These are phyloP conservation scores for Saccharomyces kudriavzevii DNA, from an alignment of 805 yeast genomes.

Conservation along the genomic window DNA sequence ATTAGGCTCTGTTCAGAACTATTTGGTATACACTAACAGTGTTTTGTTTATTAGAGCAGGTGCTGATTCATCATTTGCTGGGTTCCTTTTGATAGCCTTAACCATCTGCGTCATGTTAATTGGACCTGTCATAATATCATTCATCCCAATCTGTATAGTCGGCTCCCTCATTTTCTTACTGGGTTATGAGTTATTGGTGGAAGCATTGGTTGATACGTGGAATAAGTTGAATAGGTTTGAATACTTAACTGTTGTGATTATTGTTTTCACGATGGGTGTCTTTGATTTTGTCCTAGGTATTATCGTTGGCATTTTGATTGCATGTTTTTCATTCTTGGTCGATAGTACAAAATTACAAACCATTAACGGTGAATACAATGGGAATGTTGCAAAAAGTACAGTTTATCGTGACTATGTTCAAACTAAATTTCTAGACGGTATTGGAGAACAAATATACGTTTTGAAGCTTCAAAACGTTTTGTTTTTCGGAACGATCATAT, in stretches of 20 bases:
- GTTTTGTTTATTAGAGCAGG: slow-evolving; percentile 90
- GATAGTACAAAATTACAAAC: slow-evolving; percentile 83
- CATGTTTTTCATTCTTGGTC: slow-evolving; percentile 91
- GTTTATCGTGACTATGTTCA: slow-evolving; percentile 87
- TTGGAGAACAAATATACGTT: slow-evolving; percentile 85
- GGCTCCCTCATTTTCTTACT: slow-evolving; percentile 84
- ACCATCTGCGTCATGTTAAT: slow-evolving; percentile 74
- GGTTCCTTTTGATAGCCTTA: slow-evolving; percentile 77
- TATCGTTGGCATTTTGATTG: slow-evolving; percentile 79
- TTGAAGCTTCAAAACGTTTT: slow-evolving; percentile 80
- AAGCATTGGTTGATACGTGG: slow-evolving; percentile 77
- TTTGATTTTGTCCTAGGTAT: slow-evolving; percentile 94
- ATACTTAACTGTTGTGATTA: slow-evolving; percentile 72
- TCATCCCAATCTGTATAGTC: slow-evolving; percentile 91
- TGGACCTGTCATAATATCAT: slow-evolving; percentile 91
- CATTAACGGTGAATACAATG: slow-evolving; percentile 73
- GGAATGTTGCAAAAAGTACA: slow-evolving; percentile 83
- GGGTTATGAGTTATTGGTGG: slow-evolving; percentile 84
- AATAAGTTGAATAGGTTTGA: slow-evolving; percentile 71
- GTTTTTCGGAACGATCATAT: slow-evolving; percentile 92
- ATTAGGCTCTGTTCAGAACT: slow-evolving; percentile 85
- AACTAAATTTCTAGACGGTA: slow-evolving; percentile 71
- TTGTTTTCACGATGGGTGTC: slow-evolving; percentile 91
- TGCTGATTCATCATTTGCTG: slow-evolving; percentile 83
- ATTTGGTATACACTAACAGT: slow-evolving; percentile 89